These are phyloP conservation scores for Yarrowia divulgata DNA, from an alignment of 805 yeast species.

Conservation along the genomic window DNA sequence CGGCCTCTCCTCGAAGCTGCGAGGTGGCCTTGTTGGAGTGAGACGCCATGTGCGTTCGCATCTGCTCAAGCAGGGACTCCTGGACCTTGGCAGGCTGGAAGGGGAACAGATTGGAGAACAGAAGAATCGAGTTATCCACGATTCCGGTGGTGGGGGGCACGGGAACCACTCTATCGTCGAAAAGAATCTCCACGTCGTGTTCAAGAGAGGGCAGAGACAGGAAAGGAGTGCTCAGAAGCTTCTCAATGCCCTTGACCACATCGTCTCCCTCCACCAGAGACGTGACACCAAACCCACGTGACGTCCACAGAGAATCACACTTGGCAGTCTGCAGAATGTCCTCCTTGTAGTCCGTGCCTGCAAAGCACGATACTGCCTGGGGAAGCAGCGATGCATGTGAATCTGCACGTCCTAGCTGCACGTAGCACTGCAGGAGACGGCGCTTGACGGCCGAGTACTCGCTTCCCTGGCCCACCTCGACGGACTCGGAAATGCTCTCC, in stretches of 20 bases:
- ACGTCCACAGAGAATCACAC: conserved; percentile 30
- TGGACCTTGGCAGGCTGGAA: conserved; percentile 79
- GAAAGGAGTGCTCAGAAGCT: conserved; percentile 50
- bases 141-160: conserved; percentile 57
- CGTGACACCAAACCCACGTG: conserved; percentile 33
- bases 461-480: conserved; percentile 43
- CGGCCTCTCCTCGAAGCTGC: conserved; percentile 53
- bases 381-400: conserved; percentile 34
- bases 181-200: conserved; percentile 27
- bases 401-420: conserved; percentile 45
- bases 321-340: conserved; percentile 22
- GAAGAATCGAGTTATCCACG: conserved; percentile 79
- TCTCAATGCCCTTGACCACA: conserved; percentile 53
- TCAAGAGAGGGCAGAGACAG: conserved; percentile 41
- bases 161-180: conserved; percentile 41
- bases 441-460: conserved; percentile 20
- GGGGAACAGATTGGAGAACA: conserved; percentile 75
- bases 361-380: conserved; percentile 27
- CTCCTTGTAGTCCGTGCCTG: conserved; percentile 27
- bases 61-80: conserved; percentile 81
- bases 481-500: conserved; percentile 45
- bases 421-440: conserved; percentile 54
- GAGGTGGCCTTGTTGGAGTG: conserved; percentile 31
- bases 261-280: conserved; percentile 44
- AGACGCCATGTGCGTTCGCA: conserved; percentile 60